phyloP scores from a whole-genome alignment of 768 basidiomycete species.

The Russula griseocarnosa region DNA sequence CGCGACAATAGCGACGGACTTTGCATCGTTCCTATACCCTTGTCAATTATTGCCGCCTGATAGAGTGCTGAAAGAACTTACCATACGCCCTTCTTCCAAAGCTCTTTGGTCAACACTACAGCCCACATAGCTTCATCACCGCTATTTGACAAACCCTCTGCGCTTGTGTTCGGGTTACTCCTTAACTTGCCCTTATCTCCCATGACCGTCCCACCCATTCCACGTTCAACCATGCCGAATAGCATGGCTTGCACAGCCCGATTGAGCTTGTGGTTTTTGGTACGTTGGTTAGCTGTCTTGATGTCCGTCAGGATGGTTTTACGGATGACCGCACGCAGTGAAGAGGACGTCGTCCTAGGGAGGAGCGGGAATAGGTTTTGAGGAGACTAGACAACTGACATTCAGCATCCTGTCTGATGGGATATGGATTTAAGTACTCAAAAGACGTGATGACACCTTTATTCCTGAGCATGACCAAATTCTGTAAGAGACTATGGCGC shows the following conservation, averaged over 20 bases:
- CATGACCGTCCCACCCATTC: conserved; percentile 74
- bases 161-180: conserved; percentile 38
- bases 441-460: conserved; percentile 90
- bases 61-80: conserved; percentile 33
- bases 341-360: conserved; percentile 84
- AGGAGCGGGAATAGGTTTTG: conserved; percentile 92
- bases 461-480: conserved; percentile 88
- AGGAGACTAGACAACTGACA: conserved; percentile 57
- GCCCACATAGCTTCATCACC: conserved; percentile 98
- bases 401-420: background rate
- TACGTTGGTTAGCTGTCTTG: conserved; percentile 78
- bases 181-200: conserved; percentile 81
- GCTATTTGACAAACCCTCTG: conserved; percentile 41
- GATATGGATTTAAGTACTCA: conserved; percentile 54
- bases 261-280: conserved; percentile 95
- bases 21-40: conserved; percentile 70
- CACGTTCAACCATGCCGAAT: conserved; percentile 93
- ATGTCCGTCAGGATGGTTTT: conserved; percentile 94
- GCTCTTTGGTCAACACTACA: conserved; percentile 84
- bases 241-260: conserved; percentile 93
- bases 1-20: conserved; percentile 88
- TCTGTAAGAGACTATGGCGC: conserved; percentile 80
- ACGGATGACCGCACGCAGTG: conserved; percentile 81
- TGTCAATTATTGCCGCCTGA: background rate
- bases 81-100: conserved; percentile 95